Conservation (phyloP, 805 yeast genomes). For the Lipomyces japonicus region DNA sequence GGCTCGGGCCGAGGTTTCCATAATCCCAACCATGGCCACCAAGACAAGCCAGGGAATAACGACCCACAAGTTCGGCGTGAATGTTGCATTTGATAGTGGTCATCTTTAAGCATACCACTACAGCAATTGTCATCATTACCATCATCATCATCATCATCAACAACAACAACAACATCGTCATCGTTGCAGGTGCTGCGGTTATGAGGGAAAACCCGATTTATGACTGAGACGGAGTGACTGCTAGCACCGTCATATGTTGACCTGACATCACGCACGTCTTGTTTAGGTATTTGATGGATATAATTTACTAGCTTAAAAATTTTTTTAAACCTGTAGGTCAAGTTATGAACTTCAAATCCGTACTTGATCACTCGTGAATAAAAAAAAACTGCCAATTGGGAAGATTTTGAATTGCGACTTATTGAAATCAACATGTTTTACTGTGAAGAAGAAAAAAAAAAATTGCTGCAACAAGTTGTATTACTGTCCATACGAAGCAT, state of each 20-base stretch:
- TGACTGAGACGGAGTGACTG: background rate
- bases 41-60: too few relatives aligned
- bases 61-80: too few relatives aligned
- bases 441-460: too few relatives aligned
- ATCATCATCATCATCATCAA: background rate
- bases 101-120: background rate
- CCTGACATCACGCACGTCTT: background rate
- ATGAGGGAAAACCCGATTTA: background rate
- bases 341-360: background rate
- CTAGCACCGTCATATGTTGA: background rate
- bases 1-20: too few relatives aligned
- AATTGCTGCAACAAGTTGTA: too few relatives aligned
- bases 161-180: background rate
- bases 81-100: background rate
- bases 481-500: too few relatives aligned
- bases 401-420: too few relatives aligned
- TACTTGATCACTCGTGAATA: conserved; percentile 8
- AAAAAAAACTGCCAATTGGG: background rate
- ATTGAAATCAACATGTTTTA: too few relatives aligned
- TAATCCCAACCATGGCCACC: too few relatives aligned
- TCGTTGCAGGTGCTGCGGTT: background rate
- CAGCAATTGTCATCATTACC: background rate
- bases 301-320: background rate
- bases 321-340: background rate
- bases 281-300: background rate